Conservation (phyloP, 1,139 yeast genomes). For the Sugiyamaella novakii region DNA sequence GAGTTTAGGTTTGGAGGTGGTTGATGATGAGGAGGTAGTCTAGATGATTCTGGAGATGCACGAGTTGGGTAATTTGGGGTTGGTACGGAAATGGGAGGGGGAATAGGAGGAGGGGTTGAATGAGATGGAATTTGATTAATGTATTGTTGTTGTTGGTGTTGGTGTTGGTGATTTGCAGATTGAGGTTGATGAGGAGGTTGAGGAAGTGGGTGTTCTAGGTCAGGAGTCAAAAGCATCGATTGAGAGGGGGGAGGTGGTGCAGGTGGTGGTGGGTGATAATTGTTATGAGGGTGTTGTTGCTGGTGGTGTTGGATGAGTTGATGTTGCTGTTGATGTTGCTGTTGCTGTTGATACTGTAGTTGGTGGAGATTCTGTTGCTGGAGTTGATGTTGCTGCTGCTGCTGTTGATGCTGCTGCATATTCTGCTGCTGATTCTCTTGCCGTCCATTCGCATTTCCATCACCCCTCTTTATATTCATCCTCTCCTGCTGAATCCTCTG, state of each 20-base stretch:
- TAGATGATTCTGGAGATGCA: conserved; percentile 6
- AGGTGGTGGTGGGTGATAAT: no score
- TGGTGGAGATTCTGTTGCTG: conserved; percentile 2
- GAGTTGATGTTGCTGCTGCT: conserved; percentile 3
- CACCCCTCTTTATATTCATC: neutral
- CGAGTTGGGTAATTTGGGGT: conserved; percentile 10
- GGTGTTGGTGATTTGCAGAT: conserved; percentile 15
- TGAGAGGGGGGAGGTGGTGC: conserved; percentile 10
- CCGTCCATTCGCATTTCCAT: no score
- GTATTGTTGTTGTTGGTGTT: conserved; percentile 7
- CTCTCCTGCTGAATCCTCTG: conserved; percentile 13
- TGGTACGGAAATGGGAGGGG: conserved; percentile 12
- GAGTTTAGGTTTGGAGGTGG: conserved; percentile 12
- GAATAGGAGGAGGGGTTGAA: conserved; percentile 15
- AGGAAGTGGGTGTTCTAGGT: conserved; percentile 18
- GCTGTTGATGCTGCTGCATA: conserved; percentile 8
- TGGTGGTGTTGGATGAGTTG: neutral
- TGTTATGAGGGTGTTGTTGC: conserved; percentile 4
- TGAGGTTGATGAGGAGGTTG: conserved; percentile 11
- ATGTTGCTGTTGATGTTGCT: conserved; percentile 2
- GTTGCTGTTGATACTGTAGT: conserved; percentile 12
- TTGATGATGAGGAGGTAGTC: conserved; percentile 8
- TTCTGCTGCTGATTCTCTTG: conserved; percentile 1
- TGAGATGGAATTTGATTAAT: conserved; percentile 1
- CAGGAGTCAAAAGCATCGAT: conserved; percentile 20